Evolutionary conservation across 371 early-diverging fungal genomes (phyloP), one percentile per base, ranked within the genome.

Genomic region (Paraphysoderma sedebokerense): DNA sequence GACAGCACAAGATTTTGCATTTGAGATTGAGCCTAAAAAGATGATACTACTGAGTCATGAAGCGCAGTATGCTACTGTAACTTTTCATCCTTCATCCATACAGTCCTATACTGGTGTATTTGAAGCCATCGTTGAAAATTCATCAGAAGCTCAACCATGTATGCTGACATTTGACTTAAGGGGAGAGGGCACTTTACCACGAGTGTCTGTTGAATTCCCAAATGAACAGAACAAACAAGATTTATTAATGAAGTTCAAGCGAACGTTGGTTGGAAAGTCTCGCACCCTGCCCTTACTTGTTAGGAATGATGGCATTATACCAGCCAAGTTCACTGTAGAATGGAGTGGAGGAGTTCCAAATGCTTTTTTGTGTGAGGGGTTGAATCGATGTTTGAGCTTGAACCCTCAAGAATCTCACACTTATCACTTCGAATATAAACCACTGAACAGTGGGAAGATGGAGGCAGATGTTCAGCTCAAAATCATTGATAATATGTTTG

Each of bases 181-280:
- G 19, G 75, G 75, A 2, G 73, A 74, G 34, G 75, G 75, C 11
- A 67, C 73, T 0, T 54, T 74, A 12, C 75, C 75, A 20, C 57
- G 69, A 15, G 54, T 73, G 4, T 48, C 60, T 13, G 53, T 65
- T n/a, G 73, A 73, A 19, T 57, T 55, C 41, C 70, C 65, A 6
- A 47, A 37, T 1, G n/a, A 58, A 20, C 53, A 49, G 39, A 54
- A 53, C 38, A 67, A 60, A 44, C 29, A 26, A 1, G 66, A 61
- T 8, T 58, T 58, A 2, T 30, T 59, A 39, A 44, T 74, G 22
- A 61, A 64, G 26, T 73, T 74, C 55, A 50, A 53, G 24, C 49
- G 60, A 11, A 45, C 60, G 19, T 42, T 72, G 34, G 46, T 68
- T 17, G 68, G 68, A 9, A 30, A 45, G 12, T 19, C 53, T 9